phyloP scores from a whole-genome alignment of 352 stramenopile genomes.

The Globisporangium cederbergense region DNA sequence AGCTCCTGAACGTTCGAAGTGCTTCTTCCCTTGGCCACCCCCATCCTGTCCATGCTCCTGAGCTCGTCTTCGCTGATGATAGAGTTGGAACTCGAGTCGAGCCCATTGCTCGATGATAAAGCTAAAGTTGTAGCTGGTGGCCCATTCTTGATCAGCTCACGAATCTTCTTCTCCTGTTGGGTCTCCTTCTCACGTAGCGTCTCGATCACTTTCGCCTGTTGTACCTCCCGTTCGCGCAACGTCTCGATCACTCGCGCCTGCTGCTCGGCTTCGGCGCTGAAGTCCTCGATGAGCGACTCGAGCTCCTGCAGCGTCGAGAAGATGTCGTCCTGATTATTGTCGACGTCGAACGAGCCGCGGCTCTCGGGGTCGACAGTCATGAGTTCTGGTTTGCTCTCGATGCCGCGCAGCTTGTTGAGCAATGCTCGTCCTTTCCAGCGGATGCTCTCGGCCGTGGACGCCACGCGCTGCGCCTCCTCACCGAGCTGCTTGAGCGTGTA shows the following conservation, averaged over 20 bases:
- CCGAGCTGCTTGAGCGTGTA: constrained; percentile 19
- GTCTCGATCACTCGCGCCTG: constrained; percentile 39
- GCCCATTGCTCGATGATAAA: not conserved
- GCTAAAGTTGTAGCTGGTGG: constrained; percentile 9
- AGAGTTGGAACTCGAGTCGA: constrained; percentile 4
- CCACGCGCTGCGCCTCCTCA: constrained; percentile 10
- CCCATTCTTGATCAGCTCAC: constrained; percentile 24
- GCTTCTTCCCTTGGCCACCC: constrained; percentile 26
- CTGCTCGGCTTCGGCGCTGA: constrained; percentile 45
- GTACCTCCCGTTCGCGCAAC: constrained; percentile 28
- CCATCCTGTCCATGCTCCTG: constrained; percentile 20
- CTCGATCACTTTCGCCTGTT: constrained; percentile 40
- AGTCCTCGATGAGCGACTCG: constrained; percentile 50
- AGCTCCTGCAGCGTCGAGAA: constrained; percentile 28
- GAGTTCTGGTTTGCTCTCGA: not conserved
- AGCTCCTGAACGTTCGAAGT: constrained; percentile 44
- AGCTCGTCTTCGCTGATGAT: constrained; percentile 17
- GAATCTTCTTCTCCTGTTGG: constrained; percentile 29
- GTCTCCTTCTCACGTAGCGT: constrained; percentile 29
- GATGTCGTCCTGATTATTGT: constrained; percentile 18
- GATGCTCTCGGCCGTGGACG: constrained; percentile 10
- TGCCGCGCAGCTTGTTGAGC: constrained; percentile 21
- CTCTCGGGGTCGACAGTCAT: not conserved
- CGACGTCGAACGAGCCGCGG: constrained; percentile 12
- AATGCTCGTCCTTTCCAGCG: constrained; percentile 15